Conservation (phyloP, 331 rosid genomes). For the Acacia concinna region DNA sequence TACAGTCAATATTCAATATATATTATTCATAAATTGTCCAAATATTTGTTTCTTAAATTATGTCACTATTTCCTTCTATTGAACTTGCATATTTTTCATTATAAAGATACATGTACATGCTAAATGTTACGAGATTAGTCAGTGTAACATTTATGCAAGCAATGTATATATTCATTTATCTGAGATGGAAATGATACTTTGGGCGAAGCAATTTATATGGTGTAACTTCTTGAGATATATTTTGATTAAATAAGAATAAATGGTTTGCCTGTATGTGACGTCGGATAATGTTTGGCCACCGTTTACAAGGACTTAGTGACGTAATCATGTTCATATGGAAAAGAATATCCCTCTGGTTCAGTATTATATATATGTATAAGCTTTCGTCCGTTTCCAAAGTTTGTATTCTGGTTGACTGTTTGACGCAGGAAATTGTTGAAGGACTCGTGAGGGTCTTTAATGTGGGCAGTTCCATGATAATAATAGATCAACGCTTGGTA, state of each 20-base stretch:
- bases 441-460: neutral
- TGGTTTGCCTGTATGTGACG: neutral
- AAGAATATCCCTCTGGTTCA: neutral
- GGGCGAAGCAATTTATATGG: neutral
- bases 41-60: neutral
- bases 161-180: neutral
- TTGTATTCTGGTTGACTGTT: neutral
- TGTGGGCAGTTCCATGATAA: neutral
- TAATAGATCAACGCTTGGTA: neutral
- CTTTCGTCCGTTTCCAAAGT: neutral
- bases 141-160: neutral
- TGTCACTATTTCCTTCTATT: neutral
- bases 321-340: neutral
- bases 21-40: neutral
- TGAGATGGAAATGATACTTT: neutral
- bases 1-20: neutral
- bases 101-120: neutral
- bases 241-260: neutral
- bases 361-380: neutral
- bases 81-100: no score
- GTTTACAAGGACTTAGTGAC: neutral
- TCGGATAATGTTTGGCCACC: neutral
- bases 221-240: neutral
- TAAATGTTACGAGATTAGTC: neutral
- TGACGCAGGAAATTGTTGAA: neutral